Evolutionary conservation across 2,329 filamentous ascomycete species (phyloP).

Genomic region (Penicillium freii): DNA sequence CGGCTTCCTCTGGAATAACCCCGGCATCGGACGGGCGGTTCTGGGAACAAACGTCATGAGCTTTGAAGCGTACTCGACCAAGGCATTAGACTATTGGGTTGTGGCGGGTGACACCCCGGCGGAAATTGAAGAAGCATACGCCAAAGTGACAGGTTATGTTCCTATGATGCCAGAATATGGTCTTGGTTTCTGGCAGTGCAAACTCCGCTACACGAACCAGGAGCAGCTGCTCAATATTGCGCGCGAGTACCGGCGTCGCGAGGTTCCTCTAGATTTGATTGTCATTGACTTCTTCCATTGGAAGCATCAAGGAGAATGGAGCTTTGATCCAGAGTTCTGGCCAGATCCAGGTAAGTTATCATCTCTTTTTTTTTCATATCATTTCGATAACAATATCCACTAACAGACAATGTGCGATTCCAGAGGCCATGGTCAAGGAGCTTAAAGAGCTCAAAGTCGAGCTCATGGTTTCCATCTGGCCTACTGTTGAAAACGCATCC

Average conservation of each 20-base stretch:
- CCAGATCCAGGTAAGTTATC: constrained; percentile 55
- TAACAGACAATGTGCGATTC: neutral
- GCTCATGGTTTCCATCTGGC: constrained; percentile 69
- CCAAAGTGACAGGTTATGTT: constrained; percentile 56
- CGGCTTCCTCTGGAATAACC: constrained; percentile 67
- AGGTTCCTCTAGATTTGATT: constrained; percentile 63
- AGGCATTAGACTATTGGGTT: constrained; percentile 62
- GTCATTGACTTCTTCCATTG: constrained; percentile 69
- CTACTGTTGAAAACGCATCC: constrained; percentile 59
- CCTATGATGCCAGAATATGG: constrained; percentile 70
- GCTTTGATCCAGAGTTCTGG: constrained; percentile 63
- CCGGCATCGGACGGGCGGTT: constrained; percentile 59
- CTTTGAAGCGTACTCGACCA: constrained; percentile 61
- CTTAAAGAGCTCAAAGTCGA: constrained; percentile 59
- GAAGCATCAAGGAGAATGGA: constrained; percentile 66
- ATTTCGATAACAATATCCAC: neutral
- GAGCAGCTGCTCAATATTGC: constrained; percentile 62
- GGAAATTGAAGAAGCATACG: constrained; percentile 58
- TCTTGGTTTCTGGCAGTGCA: constrained; percentile 68
- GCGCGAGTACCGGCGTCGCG: constrained; percentile 55
- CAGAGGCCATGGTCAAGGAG: constrained; percentile 62
- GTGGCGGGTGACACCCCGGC: constrained; percentile 57
- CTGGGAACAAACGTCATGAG: constrained; percentile 61
- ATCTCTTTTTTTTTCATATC: neutral
- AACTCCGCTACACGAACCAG: constrained; percentile 64